Percentiles rank a stretch among this genome's conserved stretches.
Conservation (phyloP, 1,284 basidiomycete genomes). For the Malassezia slooffiae region DNA sequence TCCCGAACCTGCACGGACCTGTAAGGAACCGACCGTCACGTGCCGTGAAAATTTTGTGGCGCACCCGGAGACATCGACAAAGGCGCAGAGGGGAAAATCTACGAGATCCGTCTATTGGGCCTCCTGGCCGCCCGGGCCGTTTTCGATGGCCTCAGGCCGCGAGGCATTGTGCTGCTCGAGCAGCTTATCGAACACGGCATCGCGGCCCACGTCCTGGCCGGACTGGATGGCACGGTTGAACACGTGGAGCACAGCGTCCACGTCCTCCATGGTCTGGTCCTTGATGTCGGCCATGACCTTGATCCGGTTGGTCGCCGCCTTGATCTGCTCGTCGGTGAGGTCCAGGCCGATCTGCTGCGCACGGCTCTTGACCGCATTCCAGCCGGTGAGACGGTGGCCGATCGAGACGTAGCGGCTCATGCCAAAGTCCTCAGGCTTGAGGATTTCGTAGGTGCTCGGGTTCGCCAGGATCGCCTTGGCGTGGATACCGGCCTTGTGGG, state of each 20-base stretch:
- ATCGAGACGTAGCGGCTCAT: slow-evolving; percentile 96
- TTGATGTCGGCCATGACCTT: slow-evolving; percentile 97
- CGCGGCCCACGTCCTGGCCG: slow-evolving; percentile 17
- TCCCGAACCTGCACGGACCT: no score
- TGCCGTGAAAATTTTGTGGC: no score
- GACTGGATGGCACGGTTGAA: slow-evolving; percentile 32
- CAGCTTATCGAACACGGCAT: slow-evolving; percentile 15
- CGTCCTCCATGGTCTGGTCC: slow-evolving; percentile 98
- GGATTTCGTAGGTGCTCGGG: slow-evolving; percentile 72
- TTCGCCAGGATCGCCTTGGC: slow-evolving; percentile 99
- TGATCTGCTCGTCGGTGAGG: slow-evolving; percentile 70
- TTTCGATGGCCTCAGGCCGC: background rate
- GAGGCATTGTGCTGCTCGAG: slow-evolving; percentile 13
- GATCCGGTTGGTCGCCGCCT: slow-evolving; percentile 98
- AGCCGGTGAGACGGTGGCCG: slow-evolving; percentile 90
- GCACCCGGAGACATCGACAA: no score
- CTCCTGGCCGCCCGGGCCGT: no score
- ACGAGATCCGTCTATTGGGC: no score
- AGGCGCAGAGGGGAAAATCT: no score
- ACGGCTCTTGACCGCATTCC: slow-evolving; percentile 98
- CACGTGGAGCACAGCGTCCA: slow-evolving; percentile 87
- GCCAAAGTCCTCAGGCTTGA: slow-evolving; percentile 73
- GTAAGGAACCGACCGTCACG: no score
- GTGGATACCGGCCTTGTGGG: slow-evolving; percentile 99
- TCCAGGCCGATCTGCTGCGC: slow-evolving; percentile 87